Conservation (phyloP, 352 stramenopile genomes). For the Pythium pyrilobum region DNA sequence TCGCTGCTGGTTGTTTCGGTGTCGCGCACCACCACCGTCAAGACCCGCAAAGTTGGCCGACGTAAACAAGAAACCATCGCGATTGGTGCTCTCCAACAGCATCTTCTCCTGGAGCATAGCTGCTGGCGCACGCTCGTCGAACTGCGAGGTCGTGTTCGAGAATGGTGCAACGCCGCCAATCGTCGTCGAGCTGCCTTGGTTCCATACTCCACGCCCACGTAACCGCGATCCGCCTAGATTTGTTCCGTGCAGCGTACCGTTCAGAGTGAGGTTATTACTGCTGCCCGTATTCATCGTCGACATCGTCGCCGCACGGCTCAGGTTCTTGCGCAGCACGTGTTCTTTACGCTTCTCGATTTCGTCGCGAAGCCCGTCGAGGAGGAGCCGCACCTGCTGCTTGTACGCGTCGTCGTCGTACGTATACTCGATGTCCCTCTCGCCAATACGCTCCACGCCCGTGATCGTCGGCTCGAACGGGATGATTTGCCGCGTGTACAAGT, state of each 20-base stretch:
- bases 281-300: constrained; percentile 14
- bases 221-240: not conserved
- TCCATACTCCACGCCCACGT: constrained; percentile 11
- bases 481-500: constrained; percentile 79
- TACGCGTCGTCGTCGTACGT: constrained; percentile 66
- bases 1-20: not conserved
- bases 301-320: constrained; percentile 17
- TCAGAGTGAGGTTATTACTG: not conserved
- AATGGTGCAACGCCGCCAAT: constrained; percentile 5
- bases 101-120: constrained; percentile 17
- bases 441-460: constrained; percentile 36
- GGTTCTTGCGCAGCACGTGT: constrained; percentile 52
- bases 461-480: constrained; percentile 75
- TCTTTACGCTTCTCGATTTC: constrained; percentile 82
- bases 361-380: constrained; percentile 73
- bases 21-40: not conserved
- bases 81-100: constrained; percentile 12
- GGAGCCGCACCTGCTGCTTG: constrained; percentile 57
- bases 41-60: constrained; percentile 2
- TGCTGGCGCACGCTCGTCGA: constrained; percentile 16
- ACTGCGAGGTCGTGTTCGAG: constrained; percentile 7
- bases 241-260: not conserved
- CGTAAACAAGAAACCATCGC: constrained; percentile 9
- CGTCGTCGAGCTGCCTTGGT: constrained; percentile 10
- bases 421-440: constrained; percentile 42